phyloP scores from a whole-genome alignment of 2,329 filamentous ascomycete species.

The Talaromyces sp. region DNA sequence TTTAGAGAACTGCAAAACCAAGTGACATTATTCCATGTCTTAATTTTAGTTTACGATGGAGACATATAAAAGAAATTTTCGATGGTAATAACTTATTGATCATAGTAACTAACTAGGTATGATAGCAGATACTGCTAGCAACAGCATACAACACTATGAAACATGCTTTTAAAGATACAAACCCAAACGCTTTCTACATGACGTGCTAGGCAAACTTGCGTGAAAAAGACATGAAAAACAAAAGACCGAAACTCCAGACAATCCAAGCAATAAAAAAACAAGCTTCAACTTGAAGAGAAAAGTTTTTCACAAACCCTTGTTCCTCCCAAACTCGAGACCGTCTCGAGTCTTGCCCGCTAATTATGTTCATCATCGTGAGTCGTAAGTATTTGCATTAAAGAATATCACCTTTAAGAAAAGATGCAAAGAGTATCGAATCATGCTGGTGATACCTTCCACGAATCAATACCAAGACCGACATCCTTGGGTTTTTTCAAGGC shows the following conservation, averaged over 20 bases:
- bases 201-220: neutral
- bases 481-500: conserved; percentile 48
- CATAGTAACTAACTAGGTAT: neutral
- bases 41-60: neutral
- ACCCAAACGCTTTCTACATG: neutral
- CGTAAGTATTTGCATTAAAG: conserved; percentile 3
- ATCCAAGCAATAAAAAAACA: neutral
- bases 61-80: neutral
- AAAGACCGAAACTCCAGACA: neutral
- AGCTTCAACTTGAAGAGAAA: neutral
- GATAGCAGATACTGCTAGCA: neutral
- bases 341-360: neutral
- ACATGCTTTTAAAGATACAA: neutral
- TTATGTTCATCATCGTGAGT: conserved; percentile 3
- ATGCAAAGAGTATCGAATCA: conserved; percentile 14
- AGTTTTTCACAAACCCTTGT: neutral
- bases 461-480: conserved; percentile 55
- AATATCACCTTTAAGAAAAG: neutral
- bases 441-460: conserved; percentile 24
- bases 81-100: neutral
- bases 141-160: neutral
- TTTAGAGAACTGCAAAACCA: neutral
- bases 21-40: neutral
- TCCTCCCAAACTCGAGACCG: neutral
- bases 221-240: neutral